Conservation (phyloP, 2,329 filamentous ascomycete species). For the Nothophoma quercina region DNA sequence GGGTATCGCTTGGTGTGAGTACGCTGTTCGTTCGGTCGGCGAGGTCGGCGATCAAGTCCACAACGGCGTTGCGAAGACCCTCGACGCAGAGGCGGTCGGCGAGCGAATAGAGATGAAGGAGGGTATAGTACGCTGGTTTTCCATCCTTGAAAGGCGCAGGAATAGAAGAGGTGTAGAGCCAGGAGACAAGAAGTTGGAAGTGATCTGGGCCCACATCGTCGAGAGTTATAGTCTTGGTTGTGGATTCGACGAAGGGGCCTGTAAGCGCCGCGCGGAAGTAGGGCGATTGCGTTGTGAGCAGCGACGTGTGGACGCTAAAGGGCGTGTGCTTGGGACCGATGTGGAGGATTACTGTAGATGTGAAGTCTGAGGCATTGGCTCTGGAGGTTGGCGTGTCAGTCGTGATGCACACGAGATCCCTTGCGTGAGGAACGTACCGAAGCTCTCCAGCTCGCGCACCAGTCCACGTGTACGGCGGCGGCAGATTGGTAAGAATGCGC, state of each 20-base stretch:
- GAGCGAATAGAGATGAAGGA: slow-evolving; percentile 57
- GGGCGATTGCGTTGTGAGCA: slow-evolving; percentile 56
- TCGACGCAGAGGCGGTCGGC: slow-evolving; percentile 58
- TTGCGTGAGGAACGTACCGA: slow-evolving; percentile 28
- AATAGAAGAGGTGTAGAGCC: slow-evolving; percentile 58
- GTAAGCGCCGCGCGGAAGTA: slow-evolving; percentile 62
- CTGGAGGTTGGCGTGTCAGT: slow-evolving; percentile 25
- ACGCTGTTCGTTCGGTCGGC: slow-evolving; percentile 59
- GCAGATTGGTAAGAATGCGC: slow-evolving; percentile 37
- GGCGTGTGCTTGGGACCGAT: slow-evolving; percentile 51
- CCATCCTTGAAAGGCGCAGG: slow-evolving; percentile 54
- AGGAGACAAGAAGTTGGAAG: slow-evolving; percentile 60
- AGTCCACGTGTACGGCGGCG: slow-evolving; percentile 42
- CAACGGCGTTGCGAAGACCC: slow-evolving; percentile 54
- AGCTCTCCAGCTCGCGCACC: slow-evolving; percentile 25
- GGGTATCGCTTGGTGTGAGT: slow-evolving; percentile 58
- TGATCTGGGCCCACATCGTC: slow-evolving; percentile 54
- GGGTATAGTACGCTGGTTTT: slow-evolving; percentile 59
- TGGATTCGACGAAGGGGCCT: slow-evolving; percentile 56
- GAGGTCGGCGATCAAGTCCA: slow-evolving; percentile 54
- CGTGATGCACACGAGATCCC: slow-evolving; percentile 12
- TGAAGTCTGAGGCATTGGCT: slow-evolving; percentile 52
- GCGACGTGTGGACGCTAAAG: slow-evolving; percentile 58
- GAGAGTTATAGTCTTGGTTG: slow-evolving; percentile 52
- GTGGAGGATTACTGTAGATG: slow-evolving; percentile 46